Evolutionary conservation across 352 stramenopile species (phyloP).

Genomic region (Paralagenidium karlingii): DNA sequence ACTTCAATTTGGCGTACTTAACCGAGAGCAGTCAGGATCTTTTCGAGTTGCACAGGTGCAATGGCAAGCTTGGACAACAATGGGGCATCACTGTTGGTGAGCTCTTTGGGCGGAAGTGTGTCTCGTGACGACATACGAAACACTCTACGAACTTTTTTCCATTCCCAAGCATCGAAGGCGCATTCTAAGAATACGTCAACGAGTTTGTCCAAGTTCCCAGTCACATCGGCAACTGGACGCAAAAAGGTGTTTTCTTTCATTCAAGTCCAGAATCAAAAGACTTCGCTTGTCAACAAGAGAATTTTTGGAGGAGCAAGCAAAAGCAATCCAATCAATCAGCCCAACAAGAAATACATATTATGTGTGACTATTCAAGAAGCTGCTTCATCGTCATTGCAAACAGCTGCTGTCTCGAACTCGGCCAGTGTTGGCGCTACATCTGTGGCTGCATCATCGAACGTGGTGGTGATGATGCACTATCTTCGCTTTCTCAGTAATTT

Average conservation of each 20-base stretch:
- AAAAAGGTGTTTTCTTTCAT: conserved; percentile 46
- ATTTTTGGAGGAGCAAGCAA: background rate
- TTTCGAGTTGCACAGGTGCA: too few species aligned
- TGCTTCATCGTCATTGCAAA: background rate
- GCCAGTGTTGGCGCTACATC: background rate
- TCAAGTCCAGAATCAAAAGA: conserved; percentile 53
- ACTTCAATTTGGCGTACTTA: too few species aligned
- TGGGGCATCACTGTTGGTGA: too few species aligned
- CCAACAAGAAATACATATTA: conserved; percentile 47
- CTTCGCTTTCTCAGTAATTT: conserved; percentile 51
- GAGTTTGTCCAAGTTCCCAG: background rate
- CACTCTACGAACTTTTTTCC: background rate
- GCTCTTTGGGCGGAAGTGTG: too few species aligned
- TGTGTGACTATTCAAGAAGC: conserved; percentile 45
- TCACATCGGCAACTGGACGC: conserved; percentile 5
- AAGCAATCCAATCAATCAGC: conserved; percentile 25
- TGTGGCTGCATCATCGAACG: too few species aligned
- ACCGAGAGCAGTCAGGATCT: too few species aligned
- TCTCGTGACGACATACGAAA: background rate
- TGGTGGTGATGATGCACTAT: conserved; percentile 47
- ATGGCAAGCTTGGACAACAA: too few species aligned
- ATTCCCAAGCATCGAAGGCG: background rate
- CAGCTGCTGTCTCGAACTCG: conserved; percentile 7
- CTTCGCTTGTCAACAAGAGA: conserved; percentile 12
- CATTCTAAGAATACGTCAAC: background rate